Conservation (phyloP, 1,284 basidiomycete genomes). For the Cutaneotrichosporon sp. region DNA sequence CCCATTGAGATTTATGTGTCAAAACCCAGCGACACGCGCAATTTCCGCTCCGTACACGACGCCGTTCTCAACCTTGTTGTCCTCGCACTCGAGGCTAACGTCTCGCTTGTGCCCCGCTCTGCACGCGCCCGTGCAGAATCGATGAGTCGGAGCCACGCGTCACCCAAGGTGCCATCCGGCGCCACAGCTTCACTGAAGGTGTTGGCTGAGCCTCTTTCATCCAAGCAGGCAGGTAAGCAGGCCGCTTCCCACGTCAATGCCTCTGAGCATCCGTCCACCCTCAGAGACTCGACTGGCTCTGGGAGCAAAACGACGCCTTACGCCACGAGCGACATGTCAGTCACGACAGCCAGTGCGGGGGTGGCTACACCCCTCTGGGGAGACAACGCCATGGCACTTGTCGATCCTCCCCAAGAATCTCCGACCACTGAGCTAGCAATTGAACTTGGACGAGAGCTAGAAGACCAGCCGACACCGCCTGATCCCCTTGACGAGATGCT, state of each 20-base stretch:
- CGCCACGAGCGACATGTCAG: no score
- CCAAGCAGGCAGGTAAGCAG: neutral
- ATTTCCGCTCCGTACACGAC: constrained; percentile 57
- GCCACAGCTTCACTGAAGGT: neutral
- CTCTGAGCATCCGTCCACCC: no score
- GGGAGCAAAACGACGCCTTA: no score
- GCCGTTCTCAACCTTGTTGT: constrained; percentile 71
- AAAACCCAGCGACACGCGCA: constrained; percentile 52
- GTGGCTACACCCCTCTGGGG: no score
- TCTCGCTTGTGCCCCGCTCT: constrained; percentile 70
- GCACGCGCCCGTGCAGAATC: constrained; percentile 19
- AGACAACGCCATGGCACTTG: no score
- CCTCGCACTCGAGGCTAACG: constrained; percentile 79
- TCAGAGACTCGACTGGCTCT: no score
- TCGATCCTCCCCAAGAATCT: no score
- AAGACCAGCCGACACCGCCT: constrained; percentile 4
- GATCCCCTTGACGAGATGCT: constrained; percentile 24
- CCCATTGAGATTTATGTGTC: constrained; percentile 71
- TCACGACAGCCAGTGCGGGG: no score
- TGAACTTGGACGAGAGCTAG: constrained; percentile 10
- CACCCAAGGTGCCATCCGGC: neutral
- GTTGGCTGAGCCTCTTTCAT: neutral
- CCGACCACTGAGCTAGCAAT: constrained; percentile 1
- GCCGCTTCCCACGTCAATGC: neutral
- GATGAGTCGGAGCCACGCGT: neutral